Evolutionary conservation across 2,329 filamentous ascomycete species (phyloP).

Genomic region (Alternaria arbusti): DNA sequence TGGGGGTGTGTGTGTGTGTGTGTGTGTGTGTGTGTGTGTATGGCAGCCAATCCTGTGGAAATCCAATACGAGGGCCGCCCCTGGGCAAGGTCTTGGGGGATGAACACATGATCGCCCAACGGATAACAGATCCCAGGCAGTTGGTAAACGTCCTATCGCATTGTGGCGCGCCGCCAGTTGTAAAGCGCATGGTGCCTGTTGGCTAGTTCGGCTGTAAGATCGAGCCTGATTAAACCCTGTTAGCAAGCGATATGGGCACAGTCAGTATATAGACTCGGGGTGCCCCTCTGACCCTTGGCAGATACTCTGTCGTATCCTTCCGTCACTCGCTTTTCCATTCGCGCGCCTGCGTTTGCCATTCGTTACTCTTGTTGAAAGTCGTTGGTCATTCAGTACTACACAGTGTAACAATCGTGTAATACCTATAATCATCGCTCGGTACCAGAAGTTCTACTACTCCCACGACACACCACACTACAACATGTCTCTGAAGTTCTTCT

Average conservation of each 20-base stretch:
- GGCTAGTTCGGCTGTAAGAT: not conserved
- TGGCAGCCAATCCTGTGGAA: not conserved
- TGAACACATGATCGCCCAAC: conserved; percentile 3
- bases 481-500: conserved; percentile 35
- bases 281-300: not conserved
- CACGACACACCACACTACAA: not conserved
- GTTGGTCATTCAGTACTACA: conserved; percentile 10
- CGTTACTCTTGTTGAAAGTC: conserved; percentile 1
- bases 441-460: not conserved
- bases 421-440: not conserved
- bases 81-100: not conserved
- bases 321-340: conserved; percentile 8
- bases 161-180: not conserved
- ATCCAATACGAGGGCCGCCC: not conserved
- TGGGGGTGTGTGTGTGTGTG: too few relatives aligned
- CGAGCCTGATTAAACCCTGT: conserved; percentile 7
- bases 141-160: not conserved
- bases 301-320: not conserved
- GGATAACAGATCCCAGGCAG: not conserved
- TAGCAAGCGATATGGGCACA: not conserved
- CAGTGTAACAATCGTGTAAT: conserved; percentile 8
- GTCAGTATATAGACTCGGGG: conserved; percentile 11
- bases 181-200: conserved; percentile 8
- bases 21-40: too few relatives aligned
- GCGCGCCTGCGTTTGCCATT: conserved; percentile 10